Base-by-base conservation (phyloP, 106 monocot genomes). In the Acanthochlamys bracteata region DNA sequence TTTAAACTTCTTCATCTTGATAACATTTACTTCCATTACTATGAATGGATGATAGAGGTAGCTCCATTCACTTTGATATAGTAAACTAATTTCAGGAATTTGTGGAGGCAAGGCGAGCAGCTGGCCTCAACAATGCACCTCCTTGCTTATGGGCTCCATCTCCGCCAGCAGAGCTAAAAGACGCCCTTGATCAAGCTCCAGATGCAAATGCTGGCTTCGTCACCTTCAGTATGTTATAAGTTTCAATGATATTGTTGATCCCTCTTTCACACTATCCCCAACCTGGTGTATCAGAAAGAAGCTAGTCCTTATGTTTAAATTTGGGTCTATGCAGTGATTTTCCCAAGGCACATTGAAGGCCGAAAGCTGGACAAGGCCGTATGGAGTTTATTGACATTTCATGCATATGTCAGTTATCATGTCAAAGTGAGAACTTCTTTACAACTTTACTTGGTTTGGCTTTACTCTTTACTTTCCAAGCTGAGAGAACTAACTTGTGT, bases 351-450 rank as follows among this genome's bases (percentile, higher is more conserved):
- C 71, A 83, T 84, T 65, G 88, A 96, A 62, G 85, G 80, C 10
- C 66, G 81, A 55, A 98, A 83, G 66, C 54, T 98, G 17, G 96
- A 98, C 60, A 88, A 67, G 74, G 84, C 80, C 43, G 91, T 88
- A 25, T 96, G 96, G 96, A 85, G 80, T 69, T 69, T 96, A 64
- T 87, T 85, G 52, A 91, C 96, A 26, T 98, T 98, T 77, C 96
- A 91, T 81, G 96, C 96, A 16, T 98, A 91, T 81, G 91, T 98
- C 67, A 98, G 90, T 71, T 98, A 98, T 68, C 91, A 98, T 73
- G 91, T 98, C 46, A 98, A 98, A 72, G 91, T 98, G 42, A 55
- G 51, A 12, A 55, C 15, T 49, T 17, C 17, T 12, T 49, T 10
- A 49, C 17, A 49, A 49, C 10, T 43, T 43, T 7, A 17, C 49